Evolutionary conservation across 352 stramenopile species (phyloP).

Genomic region (Blastocystis hominis): DNA sequence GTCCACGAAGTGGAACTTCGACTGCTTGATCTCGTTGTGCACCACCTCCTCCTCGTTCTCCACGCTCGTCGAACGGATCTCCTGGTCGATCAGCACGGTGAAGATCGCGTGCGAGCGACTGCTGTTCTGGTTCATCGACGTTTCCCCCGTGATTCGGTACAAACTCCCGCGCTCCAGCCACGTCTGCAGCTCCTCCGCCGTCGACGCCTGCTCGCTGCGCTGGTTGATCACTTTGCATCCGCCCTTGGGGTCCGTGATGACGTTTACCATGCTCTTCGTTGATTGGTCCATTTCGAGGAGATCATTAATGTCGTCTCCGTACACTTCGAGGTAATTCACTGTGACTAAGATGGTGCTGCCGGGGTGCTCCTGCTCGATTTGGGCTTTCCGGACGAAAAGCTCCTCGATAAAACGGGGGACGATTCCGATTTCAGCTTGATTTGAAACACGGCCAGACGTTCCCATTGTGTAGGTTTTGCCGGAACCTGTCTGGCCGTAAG

Average conservation of each 20-base stretch:
- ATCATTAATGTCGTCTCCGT: constrained; percentile 92
- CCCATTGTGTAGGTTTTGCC: constrained; percentile 91
- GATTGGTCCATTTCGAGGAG: constrained; percentile 76
- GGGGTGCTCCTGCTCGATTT: constrained; percentile 61
- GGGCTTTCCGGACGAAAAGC: constrained; percentile 61
- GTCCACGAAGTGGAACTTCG: constrained; percentile 87
- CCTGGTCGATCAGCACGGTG: constrained; percentile 73
- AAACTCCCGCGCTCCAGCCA: constrained; percentile 71
- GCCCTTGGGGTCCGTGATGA: constrained; percentile 69
- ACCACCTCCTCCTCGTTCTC: constrained; percentile 54
- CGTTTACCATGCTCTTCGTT: constrained; percentile 75
- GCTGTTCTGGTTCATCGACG: constrained; percentile 78
- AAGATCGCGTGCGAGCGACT: constrained; percentile 81
- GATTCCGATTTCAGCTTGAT: constrained; percentile 68
- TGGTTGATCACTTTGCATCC: constrained; percentile 76
- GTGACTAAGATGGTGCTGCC: constrained; percentile 73
- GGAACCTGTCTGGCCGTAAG: constrained; percentile 75
- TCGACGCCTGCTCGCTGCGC: constrained; percentile 71
- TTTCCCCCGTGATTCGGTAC: constrained; percentile 73
- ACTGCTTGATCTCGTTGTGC: constrained; percentile 64
- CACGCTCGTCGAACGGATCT: background rate
- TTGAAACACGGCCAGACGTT: constrained; percentile 64
- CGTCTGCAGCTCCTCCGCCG: constrained; percentile 71
- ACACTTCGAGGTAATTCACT: constrained; percentile 92
- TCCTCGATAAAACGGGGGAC: constrained; percentile 74